Base-by-base conservation (phyloP, 225 moss, liverwort and hornwort genomes). In the Polytrichum commune region DNA sequence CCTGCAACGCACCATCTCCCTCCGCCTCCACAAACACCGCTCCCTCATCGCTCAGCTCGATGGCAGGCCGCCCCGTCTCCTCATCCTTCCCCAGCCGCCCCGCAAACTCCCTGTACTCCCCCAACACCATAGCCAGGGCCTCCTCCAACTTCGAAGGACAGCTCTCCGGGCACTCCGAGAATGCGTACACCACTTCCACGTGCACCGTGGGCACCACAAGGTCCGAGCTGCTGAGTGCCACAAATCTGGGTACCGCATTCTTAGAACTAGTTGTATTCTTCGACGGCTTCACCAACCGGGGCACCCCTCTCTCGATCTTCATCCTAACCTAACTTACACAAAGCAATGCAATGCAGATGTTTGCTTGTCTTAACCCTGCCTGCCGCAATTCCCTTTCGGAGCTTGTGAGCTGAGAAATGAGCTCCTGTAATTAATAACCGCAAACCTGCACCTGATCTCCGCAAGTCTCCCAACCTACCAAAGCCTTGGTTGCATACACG, bases 101-200 rank as follows among this genome's bases (percentile, higher is more conserved):
- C 13, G 92, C 90, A 86, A 86, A 98, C 80, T 98, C 97, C 24
- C 79, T 79, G 69, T 88, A 94, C 78, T 90, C 88, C 23, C 29
- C 60, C 67, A 98, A 53, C 62, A 86, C 86, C 69, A 54, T 67
- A 66, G 65, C 78, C 70, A 98, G 55, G 28, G 82, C 79, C 8
- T 75, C 83, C 70, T 90, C 91, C 78, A 98, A 63, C 61, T 67
- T 55, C 58, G 27, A 54, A 6, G 78, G 38, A 26, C 63, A 64
- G 22, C 19, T 19, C 25, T 33, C 29, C 38, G 38, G 19, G 75
- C 73, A 46, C 64, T 82, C 62, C 83, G 81, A 5, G 77, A 84
- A 98, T 8, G 94, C 92, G 32, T 90, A 98, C 38, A 98, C 75
- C 57, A 98, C 78, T 70, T 98, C 97, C n/a, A 98, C 94, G 74